Conservation (phyloP, 139 green algal genomes). For the Closterium sp. region DNA sequence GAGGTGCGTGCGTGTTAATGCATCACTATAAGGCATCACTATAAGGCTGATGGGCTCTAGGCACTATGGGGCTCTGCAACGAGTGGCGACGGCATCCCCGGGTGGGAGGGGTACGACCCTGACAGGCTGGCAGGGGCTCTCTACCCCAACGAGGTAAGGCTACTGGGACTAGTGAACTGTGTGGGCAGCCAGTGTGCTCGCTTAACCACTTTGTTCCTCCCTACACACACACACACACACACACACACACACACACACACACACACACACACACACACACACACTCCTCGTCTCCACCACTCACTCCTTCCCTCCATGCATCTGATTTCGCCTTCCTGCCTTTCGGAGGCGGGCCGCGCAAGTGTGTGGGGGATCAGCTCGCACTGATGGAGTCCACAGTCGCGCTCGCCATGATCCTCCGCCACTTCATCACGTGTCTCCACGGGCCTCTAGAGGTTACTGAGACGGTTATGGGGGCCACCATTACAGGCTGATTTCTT, state of each 20-base stretch:
- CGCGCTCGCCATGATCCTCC: constrained; percentile 73
- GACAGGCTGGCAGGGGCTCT: too few species aligned
- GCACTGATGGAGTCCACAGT: constrained; percentile 85
- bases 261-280: too few species aligned
- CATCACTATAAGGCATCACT: too few species aligned
- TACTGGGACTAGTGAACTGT: too few species aligned
- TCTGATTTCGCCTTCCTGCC: constrained; percentile 96
- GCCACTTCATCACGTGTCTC: constrained; percentile 77
- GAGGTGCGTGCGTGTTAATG: not conserved
- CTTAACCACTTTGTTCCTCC: constrained; percentile 83
- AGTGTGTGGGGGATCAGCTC: constrained; percentile 99
- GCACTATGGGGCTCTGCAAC: too few species aligned
- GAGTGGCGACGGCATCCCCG: constrained; percentile 59
- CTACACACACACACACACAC: too few species aligned
- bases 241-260: too few species aligned
- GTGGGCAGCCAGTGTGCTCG: constrained; percentile 97
- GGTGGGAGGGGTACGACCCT: too few species aligned
- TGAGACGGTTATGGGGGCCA: constrained; percentile 90
- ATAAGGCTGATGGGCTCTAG: too few species aligned
- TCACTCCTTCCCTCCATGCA: constrained; percentile 76
- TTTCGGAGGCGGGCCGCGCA: constrained; percentile 91
- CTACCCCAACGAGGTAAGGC: too few species aligned
- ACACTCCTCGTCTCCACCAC: too few species aligned
- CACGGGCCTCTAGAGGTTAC: constrained; percentile 58
- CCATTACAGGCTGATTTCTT: too few species aligned